A percentile compares a stretch with the other conserved stretches of the same genome.
Conservation (phyloP, 495 filamentous ascomycete genomes). For the Chaetomium cochliodes region DNA sequence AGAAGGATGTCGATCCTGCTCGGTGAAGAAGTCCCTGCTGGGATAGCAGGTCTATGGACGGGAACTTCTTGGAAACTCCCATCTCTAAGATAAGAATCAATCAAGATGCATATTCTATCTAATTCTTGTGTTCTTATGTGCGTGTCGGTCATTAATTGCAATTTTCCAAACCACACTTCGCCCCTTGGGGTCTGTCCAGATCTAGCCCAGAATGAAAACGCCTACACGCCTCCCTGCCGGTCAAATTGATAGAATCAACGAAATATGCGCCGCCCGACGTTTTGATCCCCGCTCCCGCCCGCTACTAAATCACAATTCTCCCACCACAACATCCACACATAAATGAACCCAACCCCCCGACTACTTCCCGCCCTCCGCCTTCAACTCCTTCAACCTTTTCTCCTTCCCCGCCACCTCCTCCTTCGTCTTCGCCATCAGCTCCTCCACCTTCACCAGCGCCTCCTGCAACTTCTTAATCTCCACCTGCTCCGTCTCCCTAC, state of each 20-base stretch:
- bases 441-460: slow-evolving; percentile 67
- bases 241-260: slow-evolving; percentile 1
- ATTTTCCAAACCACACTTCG: background rate
- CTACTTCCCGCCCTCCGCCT: slow-evolving; percentile 31
- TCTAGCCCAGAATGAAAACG: background rate
- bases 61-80: slow-evolving; percentile 23
- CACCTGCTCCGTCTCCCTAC: slow-evolving; percentile 66
- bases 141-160: background rate
- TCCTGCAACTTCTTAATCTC: slow-evolving; percentile 72
- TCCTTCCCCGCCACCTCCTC: slow-evolving; percentile 64
- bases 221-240: slow-evolving; percentile 8
- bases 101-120: background rate
- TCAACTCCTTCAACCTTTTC: slow-evolving; percentile 46
- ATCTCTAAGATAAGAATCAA: slow-evolving; percentile 20
- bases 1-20: background rate
- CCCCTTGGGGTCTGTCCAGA: background rate
- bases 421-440: slow-evolving; percentile 60
- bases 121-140: background rate
- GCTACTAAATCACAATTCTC: background rate
- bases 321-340: background rate
- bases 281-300: background rate
- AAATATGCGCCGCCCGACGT: slow-evolving; percentile 7
- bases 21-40: slow-evolving; percentile 22
- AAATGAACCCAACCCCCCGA: background rate
- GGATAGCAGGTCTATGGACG: slow-evolving; percentile 23